Base-by-base conservation (phyloP, 2,329 filamentous ascomycete species). In the Trichoderma hamatum region DNA sequence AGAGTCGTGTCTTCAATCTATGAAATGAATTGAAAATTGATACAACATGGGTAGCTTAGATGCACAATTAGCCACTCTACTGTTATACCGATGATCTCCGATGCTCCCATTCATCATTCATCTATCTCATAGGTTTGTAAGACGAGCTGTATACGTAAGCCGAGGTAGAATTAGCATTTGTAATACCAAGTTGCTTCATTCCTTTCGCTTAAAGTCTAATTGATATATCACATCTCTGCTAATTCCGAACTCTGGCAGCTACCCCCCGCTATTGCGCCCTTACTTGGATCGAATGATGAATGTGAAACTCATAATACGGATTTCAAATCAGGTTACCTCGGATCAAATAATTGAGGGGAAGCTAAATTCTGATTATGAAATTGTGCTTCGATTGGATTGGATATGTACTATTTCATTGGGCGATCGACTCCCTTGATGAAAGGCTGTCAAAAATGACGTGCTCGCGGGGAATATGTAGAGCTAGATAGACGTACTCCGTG, bases 341-440 rank as follows among this genome's bases (percentile, higher is more conserved):
- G 62, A 65, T 24, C 46, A 56, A 24, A 5, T 14, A 32, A 52
- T 36, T 56, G 62, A 65, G 62, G 62, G 62, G 62, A 56, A 13
- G 13, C 14, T 32, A 65, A 64, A 14, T 43, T 43, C 30, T 60
- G 54, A 60, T 67, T 60, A 60, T 60, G 55, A 68, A 49, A 58
- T 43, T 46, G 24, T 60, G 32, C 30, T 55, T 39, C n/a, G 34
- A 59, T 39, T 59, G 19, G 14, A 19, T 24, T 39, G 30, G 36
- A 65, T 19, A 28, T 24, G 39, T 14, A 58, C n/a, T 13, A 28
- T 68, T 67, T 63, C 68, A 39, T 21, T 43, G 71, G 75, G 72
- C 74, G 75, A 75, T 73, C 72, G 75, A 75, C 74, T 73, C 28
- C 36, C 39, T 49, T 69, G 46, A 43, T 55, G 63, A 59, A 55